These are phyloP conservation scores for Phyllosticta citribraziliensis DNA, from an alignment of 2,329 filamentous ascomycete genomes.

Conservation along the genomic window DNA sequence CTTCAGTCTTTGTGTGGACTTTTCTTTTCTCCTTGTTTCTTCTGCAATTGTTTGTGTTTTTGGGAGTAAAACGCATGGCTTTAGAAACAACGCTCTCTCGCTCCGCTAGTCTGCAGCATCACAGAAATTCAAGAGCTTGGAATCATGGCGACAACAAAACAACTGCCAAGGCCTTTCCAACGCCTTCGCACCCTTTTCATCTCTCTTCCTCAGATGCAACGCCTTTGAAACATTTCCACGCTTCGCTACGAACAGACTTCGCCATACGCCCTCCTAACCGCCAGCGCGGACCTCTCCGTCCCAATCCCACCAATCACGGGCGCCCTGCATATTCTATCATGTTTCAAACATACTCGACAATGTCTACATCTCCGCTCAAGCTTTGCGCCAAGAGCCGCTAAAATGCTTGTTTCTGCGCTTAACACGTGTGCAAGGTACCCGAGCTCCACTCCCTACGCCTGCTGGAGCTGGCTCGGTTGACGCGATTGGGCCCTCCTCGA, in stretches of 20 bases:
- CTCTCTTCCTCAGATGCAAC: background rate
- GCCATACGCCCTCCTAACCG: background rate
- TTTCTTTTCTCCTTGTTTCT: background rate
- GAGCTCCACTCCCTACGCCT: background rate
- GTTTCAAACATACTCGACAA: background rate
- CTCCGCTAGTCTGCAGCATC: too few species aligned
- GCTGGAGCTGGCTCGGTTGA: background rate
- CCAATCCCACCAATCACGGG: background rate
- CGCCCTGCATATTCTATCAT: background rate
- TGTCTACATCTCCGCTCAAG: background rate
- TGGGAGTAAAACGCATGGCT: too few species aligned
- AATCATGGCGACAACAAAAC: background rate
- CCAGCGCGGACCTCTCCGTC: background rate
- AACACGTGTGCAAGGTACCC: background rate
- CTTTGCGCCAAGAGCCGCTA: background rate
- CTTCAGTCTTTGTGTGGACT: background rate
- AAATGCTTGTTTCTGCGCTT: background rate
- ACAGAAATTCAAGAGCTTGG: background rate
- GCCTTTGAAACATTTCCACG: background rate
- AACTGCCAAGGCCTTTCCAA: background rate
- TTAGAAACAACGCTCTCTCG: background rate
- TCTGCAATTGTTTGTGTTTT: background rate
- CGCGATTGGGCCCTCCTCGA: background rate
- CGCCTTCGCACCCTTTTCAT: background rate
- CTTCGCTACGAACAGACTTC: background rate